Evolutionary conservation across 148 eudicot species (phyloP).

Genomic region (Cornus florida): DNA sequence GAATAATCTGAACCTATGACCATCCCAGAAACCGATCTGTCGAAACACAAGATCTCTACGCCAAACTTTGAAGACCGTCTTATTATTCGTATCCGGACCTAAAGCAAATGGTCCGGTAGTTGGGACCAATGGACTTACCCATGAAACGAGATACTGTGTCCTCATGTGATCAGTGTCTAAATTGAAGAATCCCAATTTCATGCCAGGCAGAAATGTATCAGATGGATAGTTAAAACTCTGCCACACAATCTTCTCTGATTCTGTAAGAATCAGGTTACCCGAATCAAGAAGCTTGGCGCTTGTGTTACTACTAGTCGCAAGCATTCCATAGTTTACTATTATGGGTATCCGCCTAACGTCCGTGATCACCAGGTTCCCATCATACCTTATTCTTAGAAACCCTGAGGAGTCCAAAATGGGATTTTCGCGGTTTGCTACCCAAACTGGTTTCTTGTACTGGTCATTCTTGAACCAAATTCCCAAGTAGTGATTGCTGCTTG

Average conservation of each 20-base stretch:
- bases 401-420: background rate
- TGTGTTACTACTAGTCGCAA: background rate
- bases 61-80: background rate
- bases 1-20: background rate
- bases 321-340: constrained; percentile 9
- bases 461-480: constrained; percentile 8
- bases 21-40: background rate
- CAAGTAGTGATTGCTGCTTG: background rate
- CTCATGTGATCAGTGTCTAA: background rate
- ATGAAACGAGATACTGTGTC: constrained; percentile 11
- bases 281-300: constrained; percentile 14
- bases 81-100: background rate
- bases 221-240: constrained; percentile 25
- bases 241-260: constrained; percentile 9
- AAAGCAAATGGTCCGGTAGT: constrained; percentile 2
- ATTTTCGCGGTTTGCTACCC: constrained; percentile 12
- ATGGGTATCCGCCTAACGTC: background rate
- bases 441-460: background rate
- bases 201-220: constrained; percentile 24
- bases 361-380: constrained; percentile 2
- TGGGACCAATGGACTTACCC: constrained; percentile 19
- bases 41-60: background rate
- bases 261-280: constrained; percentile 16
- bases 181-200: constrained; percentile 17
- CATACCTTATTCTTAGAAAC: background rate